phyloP scores from a whole-genome alignment of 208 protist species.

The Lotmaria passim region DNA sequence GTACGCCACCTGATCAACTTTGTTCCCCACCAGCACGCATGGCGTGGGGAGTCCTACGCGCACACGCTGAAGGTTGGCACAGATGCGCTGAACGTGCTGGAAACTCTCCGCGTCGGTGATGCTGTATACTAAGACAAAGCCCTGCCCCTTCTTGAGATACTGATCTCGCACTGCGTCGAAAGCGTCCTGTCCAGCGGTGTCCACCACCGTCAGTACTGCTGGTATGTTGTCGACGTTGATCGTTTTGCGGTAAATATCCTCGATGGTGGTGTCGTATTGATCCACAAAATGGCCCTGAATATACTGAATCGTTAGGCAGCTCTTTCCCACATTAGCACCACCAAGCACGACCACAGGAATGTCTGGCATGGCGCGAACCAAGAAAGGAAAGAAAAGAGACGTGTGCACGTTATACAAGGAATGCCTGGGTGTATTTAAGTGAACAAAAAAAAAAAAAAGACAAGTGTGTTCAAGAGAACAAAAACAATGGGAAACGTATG shows the following conservation, averaged over 20 bases:
- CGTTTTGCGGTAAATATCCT: conserved; percentile 71
- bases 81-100: conserved; percentile 45
- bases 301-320: conserved; percentile 75
- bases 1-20: conserved; percentile 51
- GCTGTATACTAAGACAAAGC: conserved; percentile 75
- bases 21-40: conserved; percentile 74
- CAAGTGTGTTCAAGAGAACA: too few relatives aligned
- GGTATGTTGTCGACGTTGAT: conserved; percentile 75
- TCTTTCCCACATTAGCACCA: conserved; percentile 67
- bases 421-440: too few relatives aligned
- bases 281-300: conserved; percentile 71
- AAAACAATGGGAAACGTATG: not conserved
- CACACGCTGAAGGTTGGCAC: conserved; percentile 34
- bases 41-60: conserved; percentile 24
- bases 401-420: not conserved
- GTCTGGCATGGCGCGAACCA: conserved; percentile 32
- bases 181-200: conserved; percentile 93
- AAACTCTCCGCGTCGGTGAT: conserved; percentile 81
- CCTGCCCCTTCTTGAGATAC: conserved; percentile 53
- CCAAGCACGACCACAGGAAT: conserved; percentile 69
- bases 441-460: not conserved
- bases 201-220: conserved; percentile 91
- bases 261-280: conserved; percentile 85
- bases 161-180: conserved; percentile 78
- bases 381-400: not conserved